Evolutionary conservation across 805 yeast species (phyloP).

Genomic region (Diddensiella santjacobensis): DNA sequence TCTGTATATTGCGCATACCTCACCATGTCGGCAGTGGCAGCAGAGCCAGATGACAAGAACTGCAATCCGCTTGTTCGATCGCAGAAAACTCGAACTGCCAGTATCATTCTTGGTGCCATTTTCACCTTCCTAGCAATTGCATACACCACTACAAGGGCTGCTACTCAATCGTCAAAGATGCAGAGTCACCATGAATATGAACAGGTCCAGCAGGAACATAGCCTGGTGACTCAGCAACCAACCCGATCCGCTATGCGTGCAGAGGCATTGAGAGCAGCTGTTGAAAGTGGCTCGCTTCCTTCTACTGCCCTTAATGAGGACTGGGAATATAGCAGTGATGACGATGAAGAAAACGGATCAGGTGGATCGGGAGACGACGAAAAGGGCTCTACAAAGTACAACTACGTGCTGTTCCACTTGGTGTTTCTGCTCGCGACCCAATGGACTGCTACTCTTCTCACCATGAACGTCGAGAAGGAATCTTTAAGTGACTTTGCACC

Average conservation of each 20-base stretch:
- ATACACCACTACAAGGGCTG: conserved; percentile 95
- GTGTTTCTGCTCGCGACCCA: conserved; percentile 94
- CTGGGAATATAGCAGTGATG: conserved; percentile 47
- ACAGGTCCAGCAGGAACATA: conserved; percentile 41
- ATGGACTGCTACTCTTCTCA: conserved; percentile 89
- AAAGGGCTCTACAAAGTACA: conserved; percentile 63
- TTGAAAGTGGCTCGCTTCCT: conserved; percentile 93
- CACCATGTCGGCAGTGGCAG: conserved; percentile 86
- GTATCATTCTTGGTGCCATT: conserved; percentile 83
- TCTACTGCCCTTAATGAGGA: conserved; percentile 82
- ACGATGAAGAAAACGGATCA: conserved; percentile 37
- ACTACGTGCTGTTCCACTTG: conserved; percentile 82
- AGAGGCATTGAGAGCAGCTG: conserved; percentile 88
- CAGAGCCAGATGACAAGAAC: conserved; percentile 90
- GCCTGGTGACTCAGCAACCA: conserved; percentile 46
- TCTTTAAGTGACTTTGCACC: conserved; percentile 88
- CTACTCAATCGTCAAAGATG: conserved; percentile 65
- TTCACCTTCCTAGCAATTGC: conserved; percentile 95
- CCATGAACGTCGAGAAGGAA: conserved; percentile 84
- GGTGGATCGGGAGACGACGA: conserved; percentile 54
- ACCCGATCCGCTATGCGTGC: conserved; percentile 71
- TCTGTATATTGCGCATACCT: conserved; percentile 88
- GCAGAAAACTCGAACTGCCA: conserved; percentile 82
- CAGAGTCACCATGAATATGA: conserved; percentile 43
- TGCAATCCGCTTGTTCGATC: conserved; percentile 93